A percentile compares a stretch with the other conserved stretches of the same genome.
Evolutionary conservation across 257 asterid genomes (phyloP).

Genomic region (Plantago ovata): DNA sequence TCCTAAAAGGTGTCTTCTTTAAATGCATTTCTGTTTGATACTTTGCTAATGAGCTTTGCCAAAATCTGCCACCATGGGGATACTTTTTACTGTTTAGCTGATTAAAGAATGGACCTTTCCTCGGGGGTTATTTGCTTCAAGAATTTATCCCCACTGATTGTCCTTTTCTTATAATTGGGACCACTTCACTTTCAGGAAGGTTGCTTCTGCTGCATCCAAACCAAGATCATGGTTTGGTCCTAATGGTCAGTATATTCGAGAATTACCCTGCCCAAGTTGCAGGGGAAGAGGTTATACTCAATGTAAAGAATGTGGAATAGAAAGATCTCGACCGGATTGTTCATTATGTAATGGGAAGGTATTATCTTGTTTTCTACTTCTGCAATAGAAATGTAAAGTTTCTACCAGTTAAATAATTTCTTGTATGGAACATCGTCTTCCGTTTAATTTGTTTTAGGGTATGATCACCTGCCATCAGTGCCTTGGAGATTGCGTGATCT

Average conservation of each 20-base stretch:
- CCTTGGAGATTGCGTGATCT: slow-evolving; percentile 85
- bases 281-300: slow-evolving; percentile 95
- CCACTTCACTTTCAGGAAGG: slow-evolving; percentile 37
- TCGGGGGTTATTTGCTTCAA: slow-evolving; percentile 5
- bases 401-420: slow-evolving; percentile 2
- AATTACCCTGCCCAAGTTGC: slow-evolving; percentile 91
- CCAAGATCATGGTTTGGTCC: slow-evolving; percentile 98
- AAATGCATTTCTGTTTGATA: too few relatives aligned
- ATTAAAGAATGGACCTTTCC: too few relatives aligned
- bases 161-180: slow-evolving; percentile 9
- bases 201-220: slow-evolving; percentile 49
- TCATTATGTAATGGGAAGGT: slow-evolving; percentile 80
- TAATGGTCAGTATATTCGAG: slow-evolving; percentile 87
- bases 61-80: too few relatives aligned
- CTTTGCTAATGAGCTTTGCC: too few relatives aligned
- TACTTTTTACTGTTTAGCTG: too few relatives aligned
- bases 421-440: slow-evolving; percentile 1
- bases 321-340: slow-evolving; percentile 86
- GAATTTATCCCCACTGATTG: neutral
- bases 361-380: neutral
- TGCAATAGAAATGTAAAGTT: neutral
- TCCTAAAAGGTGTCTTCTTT: too few relatives aligned
- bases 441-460: slow-evolving; percentile 43
- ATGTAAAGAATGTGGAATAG: slow-evolving; percentile 82
- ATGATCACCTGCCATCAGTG: slow-evolving; percentile 70